Evolutionary conservation across 2,329 filamentous ascomycete species (phyloP).

Genomic region (Botrytis pseudocinerea): DNA sequence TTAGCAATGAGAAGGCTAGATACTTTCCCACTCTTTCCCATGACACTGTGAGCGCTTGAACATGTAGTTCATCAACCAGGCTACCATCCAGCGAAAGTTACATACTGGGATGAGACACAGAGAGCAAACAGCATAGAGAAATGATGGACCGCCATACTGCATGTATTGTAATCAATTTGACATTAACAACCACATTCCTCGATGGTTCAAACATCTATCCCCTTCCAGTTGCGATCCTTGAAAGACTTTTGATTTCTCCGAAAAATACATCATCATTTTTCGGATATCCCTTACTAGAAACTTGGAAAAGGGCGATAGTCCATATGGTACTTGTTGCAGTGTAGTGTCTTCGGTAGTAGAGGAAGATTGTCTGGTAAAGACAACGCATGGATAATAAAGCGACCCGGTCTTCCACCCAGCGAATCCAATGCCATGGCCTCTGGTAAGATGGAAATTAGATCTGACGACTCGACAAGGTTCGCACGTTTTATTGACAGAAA

Average conservation of each 20-base stretch:
- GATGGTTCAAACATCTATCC: not conserved
- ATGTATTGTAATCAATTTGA: not conserved
- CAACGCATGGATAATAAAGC: conserved; percentile 23
- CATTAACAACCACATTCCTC: not conserved
- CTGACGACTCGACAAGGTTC: conserved; percentile 29
- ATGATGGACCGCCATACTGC: not conserved
- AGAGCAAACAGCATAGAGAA: not conserved
- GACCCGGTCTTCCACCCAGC: conserved; percentile 18
- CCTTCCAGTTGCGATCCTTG: not conserved
- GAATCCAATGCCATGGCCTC: conserved; percentile 31
- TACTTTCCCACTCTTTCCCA: conserved; percentile 3
- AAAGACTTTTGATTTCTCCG: not conserved
- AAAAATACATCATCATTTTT: not conserved
- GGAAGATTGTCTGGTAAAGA: conserved; percentile 14
- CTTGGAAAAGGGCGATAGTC: conserved; percentile 2
- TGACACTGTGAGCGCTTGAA: conserved; percentile 9
- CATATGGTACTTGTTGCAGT: conserved; percentile 1
- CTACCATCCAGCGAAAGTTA: not conserved
- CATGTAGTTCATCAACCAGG: not conserved
- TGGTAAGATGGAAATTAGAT: conserved; percentile 30
- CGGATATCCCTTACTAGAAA: conserved; percentile 2
- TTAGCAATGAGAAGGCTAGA: not conserved
- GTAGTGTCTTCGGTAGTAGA: conserved; percentile 15
- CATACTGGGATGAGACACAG: no score
- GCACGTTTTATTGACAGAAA: conserved; percentile 27